Evolutionary conservation across 2,329 filamentous ascomycete genomes (phyloP).

Genomic region (Ceratocystis eucalypticola): DNA sequence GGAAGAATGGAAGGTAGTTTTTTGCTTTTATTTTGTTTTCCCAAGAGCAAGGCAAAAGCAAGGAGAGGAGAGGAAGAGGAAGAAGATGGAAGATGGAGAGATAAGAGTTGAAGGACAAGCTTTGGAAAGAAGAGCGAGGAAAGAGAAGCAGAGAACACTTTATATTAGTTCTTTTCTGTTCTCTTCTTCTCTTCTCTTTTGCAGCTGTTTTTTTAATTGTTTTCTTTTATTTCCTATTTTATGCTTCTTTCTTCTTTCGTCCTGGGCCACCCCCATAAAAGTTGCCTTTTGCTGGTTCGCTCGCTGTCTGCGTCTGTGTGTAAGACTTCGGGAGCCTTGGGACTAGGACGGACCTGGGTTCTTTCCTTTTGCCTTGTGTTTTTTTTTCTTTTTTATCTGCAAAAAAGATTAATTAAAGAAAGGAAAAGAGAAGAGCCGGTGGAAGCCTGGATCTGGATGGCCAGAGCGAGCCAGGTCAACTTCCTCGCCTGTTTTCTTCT

Average conservation of each 20-base stretch:
- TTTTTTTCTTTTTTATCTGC: neutral
- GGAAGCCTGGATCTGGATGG: slow-evolving; percentile 2
- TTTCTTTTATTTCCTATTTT: neutral
- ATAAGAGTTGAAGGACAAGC: neutral
- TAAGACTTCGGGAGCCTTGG: slow-evolving; percentile 9
- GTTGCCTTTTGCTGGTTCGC: neutral
- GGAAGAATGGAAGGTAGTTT: neutral
- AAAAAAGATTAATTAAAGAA: neutral
- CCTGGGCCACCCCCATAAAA: neutral
- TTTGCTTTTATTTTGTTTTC: too few relatives aligned
- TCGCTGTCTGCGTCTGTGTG: slow-evolving; percentile 9
- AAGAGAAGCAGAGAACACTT: slow-evolving; percentile 2
- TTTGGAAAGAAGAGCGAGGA: neutral
- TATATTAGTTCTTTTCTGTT: neutral
- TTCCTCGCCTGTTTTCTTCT: neutral
- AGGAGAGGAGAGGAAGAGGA: neutral
- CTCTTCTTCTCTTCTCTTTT: neutral
- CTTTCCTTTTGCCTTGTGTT: neutral
- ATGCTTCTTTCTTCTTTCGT: neutral
- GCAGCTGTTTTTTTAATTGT: neutral
- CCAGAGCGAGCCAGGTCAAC: neutral
- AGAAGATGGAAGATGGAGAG: neutral
- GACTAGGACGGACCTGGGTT: slow-evolving; percentile 6
- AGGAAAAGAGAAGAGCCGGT: neutral
- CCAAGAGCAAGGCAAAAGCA: neutral